phyloP scores from a whole-genome alignment of 257 asterid species.

The Ophiorrhiza pumila region DNA sequence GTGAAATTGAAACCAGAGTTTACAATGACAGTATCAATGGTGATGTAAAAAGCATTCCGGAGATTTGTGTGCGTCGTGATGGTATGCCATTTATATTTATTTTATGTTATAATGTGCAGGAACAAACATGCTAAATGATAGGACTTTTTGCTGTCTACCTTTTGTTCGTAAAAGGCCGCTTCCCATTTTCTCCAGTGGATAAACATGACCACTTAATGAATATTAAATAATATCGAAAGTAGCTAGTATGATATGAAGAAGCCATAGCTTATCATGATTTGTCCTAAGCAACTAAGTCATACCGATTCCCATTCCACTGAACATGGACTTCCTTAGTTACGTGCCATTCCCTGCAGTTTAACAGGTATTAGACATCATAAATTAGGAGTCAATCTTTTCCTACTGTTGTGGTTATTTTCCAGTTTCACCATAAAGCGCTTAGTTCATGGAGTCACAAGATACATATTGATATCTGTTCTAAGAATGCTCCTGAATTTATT shows the following conservation, averaged over 20 bases:
- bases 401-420: neutral
- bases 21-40: slow-evolving; percentile 92
- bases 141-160: neutral
- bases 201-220: neutral
- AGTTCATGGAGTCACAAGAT: no score
- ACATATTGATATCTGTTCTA: no score
- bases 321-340: neutral
- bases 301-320: neutral
- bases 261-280: neutral
- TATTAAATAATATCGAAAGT: neutral
- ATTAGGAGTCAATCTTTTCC: neutral
- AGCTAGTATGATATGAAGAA: neutral
- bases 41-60: slow-evolving; percentile 86
- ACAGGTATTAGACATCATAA: neutral
- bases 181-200: neutral
- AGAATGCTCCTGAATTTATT: no score
- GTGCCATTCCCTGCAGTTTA: neutral
- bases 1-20: slow-evolving; percentile 95
- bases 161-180: neutral
- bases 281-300: neutral
- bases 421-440: neutral
- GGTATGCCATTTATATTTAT: slow-evolving; percentile 42
- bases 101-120: neutral
- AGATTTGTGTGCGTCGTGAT: slow-evolving; percentile 90
- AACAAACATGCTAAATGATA: neutral